Percentiles rank a stretch among this genome's conserved stretches.
Conservation (phyloP, 1,284 basidiomycete genomes). For the Exsudoporus floridanus region DNA sequence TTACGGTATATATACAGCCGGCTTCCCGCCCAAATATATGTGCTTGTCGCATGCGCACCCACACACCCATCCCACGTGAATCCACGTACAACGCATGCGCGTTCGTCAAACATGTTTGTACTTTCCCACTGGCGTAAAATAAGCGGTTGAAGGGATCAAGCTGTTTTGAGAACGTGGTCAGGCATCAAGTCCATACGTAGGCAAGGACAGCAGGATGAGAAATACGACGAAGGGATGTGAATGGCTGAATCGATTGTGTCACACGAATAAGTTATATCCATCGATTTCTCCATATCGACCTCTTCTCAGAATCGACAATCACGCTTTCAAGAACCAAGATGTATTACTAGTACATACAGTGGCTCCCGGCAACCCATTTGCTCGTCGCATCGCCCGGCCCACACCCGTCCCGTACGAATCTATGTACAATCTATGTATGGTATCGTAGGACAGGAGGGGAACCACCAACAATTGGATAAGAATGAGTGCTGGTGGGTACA, state of each 20-base stretch:
- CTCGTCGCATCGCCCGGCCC: neutral
- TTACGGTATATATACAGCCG: too few relatives aligned
- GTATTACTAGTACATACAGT: neutral
- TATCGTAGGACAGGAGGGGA: constrained; percentile 5
- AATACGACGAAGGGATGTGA: too few relatives aligned
- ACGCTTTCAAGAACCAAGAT: neutral
- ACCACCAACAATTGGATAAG: neutral
- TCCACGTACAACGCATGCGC: neutral
- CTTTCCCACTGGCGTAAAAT: too few relatives aligned
- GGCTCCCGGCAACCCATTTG: neutral
- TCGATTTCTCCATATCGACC: too few relatives aligned
- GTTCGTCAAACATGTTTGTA: neutral
- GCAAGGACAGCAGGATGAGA: too few relatives aligned
- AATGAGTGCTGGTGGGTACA: neutral
- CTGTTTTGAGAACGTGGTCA: too few relatives aligned
- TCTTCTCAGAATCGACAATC: too few relatives aligned
- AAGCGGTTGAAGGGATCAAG: too few relatives aligned
- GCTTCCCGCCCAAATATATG: neutral
- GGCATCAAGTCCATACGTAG: neutral
- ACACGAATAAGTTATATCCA: too few relatives aligned
- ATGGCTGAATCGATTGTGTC: too few relatives aligned
- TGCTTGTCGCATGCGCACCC: neutral
- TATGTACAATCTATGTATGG: constrained; percentile 1
- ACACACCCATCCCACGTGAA: neutral
- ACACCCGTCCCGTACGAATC: neutral